phyloP scores from a whole-genome alignment of 129 eudicot genomes.

The Heracleum sosnowskyi region DNA sequence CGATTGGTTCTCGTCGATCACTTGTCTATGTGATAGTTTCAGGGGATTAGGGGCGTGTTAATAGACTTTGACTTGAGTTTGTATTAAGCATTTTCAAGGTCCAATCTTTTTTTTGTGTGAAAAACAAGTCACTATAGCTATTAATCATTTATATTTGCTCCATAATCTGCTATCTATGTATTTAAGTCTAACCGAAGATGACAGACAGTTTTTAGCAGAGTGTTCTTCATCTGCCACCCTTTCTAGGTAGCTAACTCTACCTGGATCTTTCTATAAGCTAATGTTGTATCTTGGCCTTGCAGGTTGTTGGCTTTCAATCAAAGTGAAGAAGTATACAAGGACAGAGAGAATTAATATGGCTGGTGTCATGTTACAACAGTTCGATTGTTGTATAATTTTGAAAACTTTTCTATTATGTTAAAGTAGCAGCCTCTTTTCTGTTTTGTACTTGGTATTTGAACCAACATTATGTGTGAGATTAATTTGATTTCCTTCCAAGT shows the following conservation, averaged over 20 bases:
- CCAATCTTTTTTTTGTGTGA: background rate
- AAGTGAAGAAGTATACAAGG: background rate
- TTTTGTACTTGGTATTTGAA: background rate
- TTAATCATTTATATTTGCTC: background rate
- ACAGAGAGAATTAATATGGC: background rate
- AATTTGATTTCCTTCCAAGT: too few relatives aligned
- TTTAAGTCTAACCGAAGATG: background rate
- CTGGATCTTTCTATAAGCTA: background rate
- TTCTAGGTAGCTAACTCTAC: background rate
- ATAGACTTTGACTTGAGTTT: background rate
- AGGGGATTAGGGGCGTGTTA: background rate
- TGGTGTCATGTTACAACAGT: background rate
- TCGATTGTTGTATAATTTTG: background rate
- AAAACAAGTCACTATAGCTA: background rate
- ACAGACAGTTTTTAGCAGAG: background rate
- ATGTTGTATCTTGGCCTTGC: background rate
- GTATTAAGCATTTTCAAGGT: background rate
- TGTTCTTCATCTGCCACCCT: background rate
- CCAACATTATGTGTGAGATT: background rate
- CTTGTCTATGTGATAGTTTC: background rate
- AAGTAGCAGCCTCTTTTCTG: background rate
- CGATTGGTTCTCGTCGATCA: background rate
- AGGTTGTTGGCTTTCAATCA: background rate
- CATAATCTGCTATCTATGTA: background rate
- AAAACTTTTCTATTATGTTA: background rate